Base-by-base conservation (phyloP, 495 filamentous ascomycete species). In the Chaetomium cochliodes region DNA sequence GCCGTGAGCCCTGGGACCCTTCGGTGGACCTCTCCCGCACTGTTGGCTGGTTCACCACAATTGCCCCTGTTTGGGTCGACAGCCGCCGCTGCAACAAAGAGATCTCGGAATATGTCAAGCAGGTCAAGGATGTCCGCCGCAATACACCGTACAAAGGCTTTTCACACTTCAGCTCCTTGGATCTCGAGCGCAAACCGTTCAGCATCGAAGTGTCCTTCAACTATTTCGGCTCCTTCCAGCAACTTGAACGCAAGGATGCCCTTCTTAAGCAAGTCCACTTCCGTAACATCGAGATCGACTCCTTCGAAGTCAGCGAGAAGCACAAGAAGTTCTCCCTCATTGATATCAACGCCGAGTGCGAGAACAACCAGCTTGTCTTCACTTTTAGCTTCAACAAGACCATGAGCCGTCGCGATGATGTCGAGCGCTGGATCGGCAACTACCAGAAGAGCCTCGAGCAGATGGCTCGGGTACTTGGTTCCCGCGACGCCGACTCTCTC, bases 171-270 rank as follows among this genome's bases (percentile, higher is more conserved):
- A 57, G 58, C 49, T 58, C 46, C 26, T 76, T 82, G 4, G 69
- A 79, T 26, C 28, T 64, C 4, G 76, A 74, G 30, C 57, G 56
- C 7, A 80, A 79, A 12, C 47, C 54, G 39, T 77, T 74, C 66
- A 82, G 81, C 8, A 81, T 87, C 66, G 85, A 87, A 65, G 79
- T 87, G 26, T 78, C 76, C 0, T 86, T 87, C 75, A 87, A 87
- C 67, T 87, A 86, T 57, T 76, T 86, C 18, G 85, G 85, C 0
- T 76, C 82, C 54, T 81, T 85, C 65, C 83, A 84, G 59, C 84
- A 87, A 63, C 69, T 87, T 0, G 85, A 86, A 69, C 70, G 82
- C 52, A 69, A 77, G 9, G 84, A 81, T 57, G 80, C 81, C 15
- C 72, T 87, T 0, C 81, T 86, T 60, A 75, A 80, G 39, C 52